A percentile compares a stretch with the other conserved stretches of the same genome.
Conservation (phyloP, 208 protist species). For the Crithidia expoeki region DNA sequence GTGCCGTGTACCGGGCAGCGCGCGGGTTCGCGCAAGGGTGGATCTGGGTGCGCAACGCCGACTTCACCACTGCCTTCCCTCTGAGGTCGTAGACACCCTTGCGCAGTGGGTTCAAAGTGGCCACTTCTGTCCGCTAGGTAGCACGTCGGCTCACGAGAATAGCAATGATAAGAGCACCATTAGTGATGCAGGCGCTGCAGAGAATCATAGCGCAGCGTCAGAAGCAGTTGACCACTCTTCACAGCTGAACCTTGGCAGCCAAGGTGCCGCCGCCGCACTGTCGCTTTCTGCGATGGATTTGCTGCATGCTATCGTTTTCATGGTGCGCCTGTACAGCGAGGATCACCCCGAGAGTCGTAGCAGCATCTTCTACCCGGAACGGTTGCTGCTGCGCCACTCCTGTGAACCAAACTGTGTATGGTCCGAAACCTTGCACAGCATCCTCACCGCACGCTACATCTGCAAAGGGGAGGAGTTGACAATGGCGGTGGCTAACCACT, state of each 20-base stretch:
- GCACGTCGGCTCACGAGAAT: neutral
- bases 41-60: slow-evolving; percentile 31
- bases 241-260: neutral
- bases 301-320: slow-evolving; percentile 27
- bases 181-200: neutral
- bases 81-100: slow-evolving; percentile 23
- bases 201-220: too few relatives aligned
- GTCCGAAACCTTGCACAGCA: slow-evolving; percentile 33
- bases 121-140: neutral
- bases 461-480: slow-evolving; percentile 65
- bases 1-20: slow-evolving; percentile 20
- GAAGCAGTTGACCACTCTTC: too few relatives aligned
- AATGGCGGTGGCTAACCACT: slow-evolving; percentile 31
- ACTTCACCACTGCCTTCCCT: slow-evolving; percentile 24
- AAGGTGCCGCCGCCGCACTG: neutral
- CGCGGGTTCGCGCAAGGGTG: slow-evolving; percentile 26
- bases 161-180: neutral
- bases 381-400: slow-evolving; percentile 50
- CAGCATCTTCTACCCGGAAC: slow-evolving; percentile 34
- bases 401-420: slow-evolving; percentile 62
- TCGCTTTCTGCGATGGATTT: neutral
- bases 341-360: slow-evolving; percentile 16
- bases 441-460: slow-evolving; percentile 51
- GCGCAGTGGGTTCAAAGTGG: slow-evolving; percentile 11
- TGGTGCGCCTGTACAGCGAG: slow-evolving; percentile 28